These are phyloP conservation scores for Alternaria novae-zelandiae DNA, from an alignment of 2,329 filamentous ascomycete species.

Conservation along the genomic window DNA sequence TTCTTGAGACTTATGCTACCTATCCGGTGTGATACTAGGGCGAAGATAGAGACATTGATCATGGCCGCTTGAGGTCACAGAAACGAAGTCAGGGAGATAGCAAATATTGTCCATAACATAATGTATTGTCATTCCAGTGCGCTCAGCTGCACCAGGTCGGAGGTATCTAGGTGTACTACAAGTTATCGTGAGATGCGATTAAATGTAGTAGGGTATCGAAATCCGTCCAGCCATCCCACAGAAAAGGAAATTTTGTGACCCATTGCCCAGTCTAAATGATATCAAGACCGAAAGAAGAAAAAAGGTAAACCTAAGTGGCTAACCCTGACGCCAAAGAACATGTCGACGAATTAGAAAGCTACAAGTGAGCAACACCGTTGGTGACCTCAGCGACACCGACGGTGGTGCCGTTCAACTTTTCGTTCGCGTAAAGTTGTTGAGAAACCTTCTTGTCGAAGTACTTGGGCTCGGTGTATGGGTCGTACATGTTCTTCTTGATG, in stretches of 20 bases:
- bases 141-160: not conserved
- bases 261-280: constrained; percentile 29
- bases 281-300: constrained; percentile 21
- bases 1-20: not conserved
- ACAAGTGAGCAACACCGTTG: constrained; percentile 43
- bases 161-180: constrained; percentile 11
- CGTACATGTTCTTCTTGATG: constrained; percentile 60
- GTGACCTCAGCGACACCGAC: constrained; percentile 36
- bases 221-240: constrained; percentile 22
- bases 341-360: constrained; percentile 20
- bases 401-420: constrained; percentile 26
- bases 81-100: not conserved
- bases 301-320: not conserved
- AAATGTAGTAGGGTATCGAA: constrained; percentile 35
- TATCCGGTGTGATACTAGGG: not conserved
- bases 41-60: not conserved
- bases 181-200: constrained; percentile 18
- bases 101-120: not conserved
- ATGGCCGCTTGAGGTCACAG: not conserved
- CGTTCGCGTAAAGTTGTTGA: constrained; percentile 32
- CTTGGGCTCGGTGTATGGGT: constrained; percentile 56
- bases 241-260: constrained; percentile 14
- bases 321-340: constrained; percentile 13
- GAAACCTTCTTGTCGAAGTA: constrained; percentile 50
- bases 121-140: constrained; percentile 8